Evolutionary conservation across 306 rosid species (phyloP).

Genomic region (Carpinus viminea): DNA sequence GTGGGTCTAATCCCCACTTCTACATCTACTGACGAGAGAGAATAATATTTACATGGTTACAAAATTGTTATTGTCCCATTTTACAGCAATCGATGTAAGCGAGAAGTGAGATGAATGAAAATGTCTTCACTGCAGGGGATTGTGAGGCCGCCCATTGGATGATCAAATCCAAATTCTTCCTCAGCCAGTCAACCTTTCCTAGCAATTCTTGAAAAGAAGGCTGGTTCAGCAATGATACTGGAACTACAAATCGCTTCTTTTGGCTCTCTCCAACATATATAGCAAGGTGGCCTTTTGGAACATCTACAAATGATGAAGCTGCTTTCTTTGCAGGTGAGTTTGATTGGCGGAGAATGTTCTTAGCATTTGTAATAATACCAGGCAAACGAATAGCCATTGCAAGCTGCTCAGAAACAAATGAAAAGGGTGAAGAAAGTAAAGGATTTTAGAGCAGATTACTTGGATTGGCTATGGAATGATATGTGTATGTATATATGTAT

Average conservation of each 20-base stretch:
- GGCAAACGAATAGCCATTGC: conserved; percentile 38
- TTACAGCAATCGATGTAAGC: conserved; percentile 7
- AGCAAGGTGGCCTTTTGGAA: conserved; percentile 54
- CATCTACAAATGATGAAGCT: conserved; percentile 9
- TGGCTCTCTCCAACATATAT: conserved; percentile 51
- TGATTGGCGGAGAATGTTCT: conserved; percentile 39
- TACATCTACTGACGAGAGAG: neutral
- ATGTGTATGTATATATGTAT: neutral
- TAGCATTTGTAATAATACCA: conserved; percentile 25
- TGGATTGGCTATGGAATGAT: neutral
- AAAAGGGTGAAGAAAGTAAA: conserved; percentile 3
- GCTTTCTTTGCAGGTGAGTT: conserved; percentile 26
- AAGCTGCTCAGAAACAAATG: neutral
- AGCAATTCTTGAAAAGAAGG: conserved; percentile 42
- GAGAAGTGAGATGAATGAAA: conserved; percentile 37
- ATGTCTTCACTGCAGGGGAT: conserved; percentile 50
- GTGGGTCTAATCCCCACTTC: no score
- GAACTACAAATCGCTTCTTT: conserved; percentile 48
- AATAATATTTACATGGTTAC: neutral
- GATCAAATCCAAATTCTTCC: conserved; percentile 50
- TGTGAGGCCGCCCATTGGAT: conserved; percentile 51
- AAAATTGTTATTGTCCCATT: neutral
- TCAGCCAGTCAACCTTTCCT: conserved; percentile 31
- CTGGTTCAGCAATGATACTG: conserved; percentile 39
- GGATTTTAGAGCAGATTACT: neutral